phyloP scores from a whole-genome alignment of 179 eudicot genomes.

The Carnegiea gigantea region DNA sequence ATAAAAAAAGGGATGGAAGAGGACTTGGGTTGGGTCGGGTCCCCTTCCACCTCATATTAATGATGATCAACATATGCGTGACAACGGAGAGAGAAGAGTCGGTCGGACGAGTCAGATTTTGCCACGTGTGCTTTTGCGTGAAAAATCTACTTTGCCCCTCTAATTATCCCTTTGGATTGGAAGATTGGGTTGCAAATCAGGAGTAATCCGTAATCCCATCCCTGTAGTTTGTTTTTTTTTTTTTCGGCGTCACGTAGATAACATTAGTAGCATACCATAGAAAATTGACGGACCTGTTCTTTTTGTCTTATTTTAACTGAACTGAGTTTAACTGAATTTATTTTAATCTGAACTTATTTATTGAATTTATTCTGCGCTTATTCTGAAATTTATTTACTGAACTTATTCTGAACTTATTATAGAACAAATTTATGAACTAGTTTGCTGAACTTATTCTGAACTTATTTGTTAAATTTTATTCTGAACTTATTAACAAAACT shows the following conservation, averaged over 20 bases:
- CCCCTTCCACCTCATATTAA: slow-evolving; percentile 1
- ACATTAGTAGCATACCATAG: too few species aligned
- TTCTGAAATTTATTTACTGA: too few species aligned
- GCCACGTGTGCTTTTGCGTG: background rate
- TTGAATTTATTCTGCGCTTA: too few species aligned
- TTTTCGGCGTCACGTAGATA: background rate
- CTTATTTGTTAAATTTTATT: too few species aligned
- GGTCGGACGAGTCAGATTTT: background rate
- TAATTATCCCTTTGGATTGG: background rate
- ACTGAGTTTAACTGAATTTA: too few species aligned
- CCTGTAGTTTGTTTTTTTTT: background rate
- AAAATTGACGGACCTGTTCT: too few species aligned
- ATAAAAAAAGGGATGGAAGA: background rate
- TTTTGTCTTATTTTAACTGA: too few species aligned
- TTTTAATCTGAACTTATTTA: too few species aligned
- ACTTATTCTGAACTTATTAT: too few species aligned
- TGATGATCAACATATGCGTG: slow-evolving; percentile 10
- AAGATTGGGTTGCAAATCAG: background rate
- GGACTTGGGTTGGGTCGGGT: background rate
- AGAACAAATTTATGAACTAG: too few species aligned
- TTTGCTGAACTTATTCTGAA: too few species aligned
- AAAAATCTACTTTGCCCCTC: background rate
- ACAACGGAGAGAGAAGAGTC: background rate
- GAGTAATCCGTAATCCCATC: background rate
- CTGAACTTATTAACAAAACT: too few species aligned